phyloP scores from a whole-genome alignment of 306 rosid genomes.

The Trichosanthes cucumerina region DNA sequence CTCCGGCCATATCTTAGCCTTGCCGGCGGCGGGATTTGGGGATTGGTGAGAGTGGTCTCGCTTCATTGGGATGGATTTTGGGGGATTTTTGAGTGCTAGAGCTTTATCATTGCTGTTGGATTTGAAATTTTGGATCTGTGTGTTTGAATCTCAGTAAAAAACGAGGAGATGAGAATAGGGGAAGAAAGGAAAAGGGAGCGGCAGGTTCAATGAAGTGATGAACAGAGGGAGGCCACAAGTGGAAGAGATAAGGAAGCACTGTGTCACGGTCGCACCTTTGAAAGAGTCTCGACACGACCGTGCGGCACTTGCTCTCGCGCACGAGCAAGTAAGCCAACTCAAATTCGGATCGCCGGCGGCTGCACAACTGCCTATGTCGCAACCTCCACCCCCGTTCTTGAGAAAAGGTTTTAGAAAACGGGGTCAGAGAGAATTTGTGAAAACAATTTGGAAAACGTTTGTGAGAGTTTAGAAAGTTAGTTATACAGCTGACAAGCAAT shows the following conservation, averaged over 20 bases:
- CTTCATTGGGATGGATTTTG: not conserved
- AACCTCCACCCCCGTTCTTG: no score
- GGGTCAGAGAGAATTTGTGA: no score
- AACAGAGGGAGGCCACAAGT: constrained; percentile 10
- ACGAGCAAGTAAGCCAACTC: no score
- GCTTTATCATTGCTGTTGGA: not conserved
- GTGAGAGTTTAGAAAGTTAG: no score
- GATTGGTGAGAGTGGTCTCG: constrained; percentile 27
- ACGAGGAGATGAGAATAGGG: not conserved
- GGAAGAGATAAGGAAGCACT: constrained; percentile 57
- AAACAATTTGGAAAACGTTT: no score
- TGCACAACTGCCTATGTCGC: no score
- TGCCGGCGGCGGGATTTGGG: constrained; percentile 13
- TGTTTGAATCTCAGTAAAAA: not conserved
- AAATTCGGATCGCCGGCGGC: no score
- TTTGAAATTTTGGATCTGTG: not conserved
- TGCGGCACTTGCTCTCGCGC: no score
- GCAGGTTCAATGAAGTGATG: constrained; percentile 22
- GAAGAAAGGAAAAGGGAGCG: not conserved
- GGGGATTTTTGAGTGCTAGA: not conserved
- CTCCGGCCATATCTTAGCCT: constrained; percentile 33
- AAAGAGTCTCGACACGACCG: no score
- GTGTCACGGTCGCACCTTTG: no score
- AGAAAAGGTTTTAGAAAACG: no score
- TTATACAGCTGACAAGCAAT: no score